A percentile compares a stretch with the other conserved stretches of the same genome.
phyloP scores from a whole-genome alignment of 2,329 filamentous ascomycete species.

The Diaporthe longicolla region DNA sequence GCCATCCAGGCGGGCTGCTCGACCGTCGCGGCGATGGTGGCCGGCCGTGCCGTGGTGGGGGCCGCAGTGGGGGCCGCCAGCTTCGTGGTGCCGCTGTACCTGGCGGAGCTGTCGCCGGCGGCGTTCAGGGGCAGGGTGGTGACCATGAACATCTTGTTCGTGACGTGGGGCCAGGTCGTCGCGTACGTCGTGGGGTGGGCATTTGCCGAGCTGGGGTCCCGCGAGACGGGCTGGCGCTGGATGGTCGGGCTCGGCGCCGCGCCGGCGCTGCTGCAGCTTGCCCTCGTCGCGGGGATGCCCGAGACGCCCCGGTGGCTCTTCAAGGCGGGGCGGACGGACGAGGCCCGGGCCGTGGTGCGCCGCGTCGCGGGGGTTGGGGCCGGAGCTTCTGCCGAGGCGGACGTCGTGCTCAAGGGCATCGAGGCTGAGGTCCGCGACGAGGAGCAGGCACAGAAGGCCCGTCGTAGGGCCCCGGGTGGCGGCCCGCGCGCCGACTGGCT shows the following conservation, averaged over 20 bases:
- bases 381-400: slow-evolving; percentile 62
- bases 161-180: slow-evolving; percentile 89
- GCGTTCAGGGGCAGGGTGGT: slow-evolving; percentile 83
- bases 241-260: slow-evolving; percentile 89
- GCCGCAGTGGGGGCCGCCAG: slow-evolving; percentile 81
- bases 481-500: slow-evolving; percentile 51
- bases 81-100: slow-evolving; percentile 89
- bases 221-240: slow-evolving; percentile 82
- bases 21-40: slow-evolving; percentile 75
- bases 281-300: slow-evolving; percentile 80
- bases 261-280: slow-evolving; percentile 80
- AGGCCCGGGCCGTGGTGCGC: slow-evolving; percentile 75
- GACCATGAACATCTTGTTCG: slow-evolving; percentile 84
- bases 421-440: slow-evolving; percentile 83
- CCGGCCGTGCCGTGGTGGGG: slow-evolving; percentile 78
- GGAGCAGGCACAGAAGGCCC: slow-evolving; percentile 65
- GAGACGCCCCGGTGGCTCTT: slow-evolving; percentile 93
- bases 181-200: slow-evolving; percentile 89
- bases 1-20: slow-evolving; percentile 72
- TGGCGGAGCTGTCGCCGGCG: slow-evolving; percentile 86
- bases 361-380: slow-evolving; percentile 70
- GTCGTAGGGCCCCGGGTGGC: slow-evolving; percentile 50
- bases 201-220: slow-evolving; percentile 70
- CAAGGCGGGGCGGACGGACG: slow-evolving; percentile 71
- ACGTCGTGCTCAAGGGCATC: slow-evolving; percentile 76